These are phyloP conservation scores for Grammothele lineata DNA, from an alignment of 768 basidiomycete species.

Conservation along the genomic window DNA sequence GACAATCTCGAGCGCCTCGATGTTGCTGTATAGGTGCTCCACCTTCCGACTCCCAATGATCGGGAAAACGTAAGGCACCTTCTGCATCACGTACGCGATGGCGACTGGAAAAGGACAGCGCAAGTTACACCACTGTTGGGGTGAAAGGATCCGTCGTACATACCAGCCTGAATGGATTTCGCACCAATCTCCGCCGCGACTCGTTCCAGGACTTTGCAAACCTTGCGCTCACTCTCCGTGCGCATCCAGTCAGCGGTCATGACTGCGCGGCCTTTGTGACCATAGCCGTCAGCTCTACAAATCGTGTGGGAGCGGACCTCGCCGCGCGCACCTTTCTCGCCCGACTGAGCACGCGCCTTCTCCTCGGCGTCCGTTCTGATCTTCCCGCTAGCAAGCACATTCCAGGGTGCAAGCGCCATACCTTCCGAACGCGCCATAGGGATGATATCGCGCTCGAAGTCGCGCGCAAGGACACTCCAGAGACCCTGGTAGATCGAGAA, in stretches of 20 bases:
- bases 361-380: constrained; percentile 34
- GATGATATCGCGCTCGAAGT: constrained; percentile 41
- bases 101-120: constrained; percentile 27
- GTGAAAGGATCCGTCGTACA: neutral
- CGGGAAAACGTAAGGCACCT: constrained; percentile 21
- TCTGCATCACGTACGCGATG: constrained; percentile 26
- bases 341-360: constrained; percentile 15
- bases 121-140: neutral
- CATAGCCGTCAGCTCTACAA: too few relatives aligned
- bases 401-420: constrained; percentile 35
- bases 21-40: constrained; percentile 19
- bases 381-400: constrained; percentile 34
- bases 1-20: constrained; percentile 10
- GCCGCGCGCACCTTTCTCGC: constrained; percentile 23
- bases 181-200: constrained; percentile 36
- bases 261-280: too few relatives aligned
- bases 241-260: constrained; percentile 28
- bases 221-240: constrained; percentile 28
- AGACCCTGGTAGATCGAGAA: constrained; percentile 39
- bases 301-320: too few relatives aligned
- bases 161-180: constrained; percentile 15
- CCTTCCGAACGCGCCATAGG: constrained; percentile 20
- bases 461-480: constrained; percentile 26
- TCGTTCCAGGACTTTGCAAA: constrained; percentile 34
- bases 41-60: constrained; percentile 16